Evolutionary conservation across 371 early-diverging fungal species (phyloP).

Genomic region (Lichtheimia corymbifera): DNA sequence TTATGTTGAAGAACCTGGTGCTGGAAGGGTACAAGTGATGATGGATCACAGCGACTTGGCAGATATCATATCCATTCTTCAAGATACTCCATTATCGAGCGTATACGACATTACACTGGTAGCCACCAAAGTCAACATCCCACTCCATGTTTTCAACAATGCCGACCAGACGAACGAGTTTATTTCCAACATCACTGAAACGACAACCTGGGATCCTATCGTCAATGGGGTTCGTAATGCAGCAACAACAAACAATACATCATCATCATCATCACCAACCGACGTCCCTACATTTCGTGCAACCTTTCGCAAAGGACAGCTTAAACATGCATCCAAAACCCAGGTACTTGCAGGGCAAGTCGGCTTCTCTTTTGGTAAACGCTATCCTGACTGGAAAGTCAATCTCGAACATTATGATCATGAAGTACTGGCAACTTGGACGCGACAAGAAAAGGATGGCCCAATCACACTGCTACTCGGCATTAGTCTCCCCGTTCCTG

Average conservation of each 20-base stretch:
- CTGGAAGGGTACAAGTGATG: constrained; percentile 32
- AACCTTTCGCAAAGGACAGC: constrained; percentile 34
- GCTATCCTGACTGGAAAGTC: constrained; percentile 36
- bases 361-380: constrained; percentile 28
- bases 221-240: neutral
- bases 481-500: constrained; percentile 23
- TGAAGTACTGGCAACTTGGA: constrained; percentile 32
- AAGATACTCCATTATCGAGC: constrained; percentile 15
- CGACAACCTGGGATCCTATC: constrained; percentile 19
- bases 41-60: neutral
- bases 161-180: constrained; percentile 22
- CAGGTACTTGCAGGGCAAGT: constrained; percentile 35
- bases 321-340: constrained; percentile 27
- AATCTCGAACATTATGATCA: constrained; percentile 35
- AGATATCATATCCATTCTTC: constrained; percentile 9
- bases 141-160: constrained; percentile 18
- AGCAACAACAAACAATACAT: neutral
- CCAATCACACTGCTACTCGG: constrained; percentile 25
- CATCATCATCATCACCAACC: neutral
- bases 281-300: constrained; percentile 29
- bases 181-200: constrained; percentile 17
- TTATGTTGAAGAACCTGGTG: constrained; percentile 19
- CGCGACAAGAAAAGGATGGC: constrained; percentile 4
- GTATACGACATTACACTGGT: constrained; percentile 27
- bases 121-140: constrained; percentile 22